These are phyloP conservation scores for Neoascochyta sp. DNA, from an alignment of 2,329 filamentous ascomycete genomes.

Conservation along the genomic window DNA sequence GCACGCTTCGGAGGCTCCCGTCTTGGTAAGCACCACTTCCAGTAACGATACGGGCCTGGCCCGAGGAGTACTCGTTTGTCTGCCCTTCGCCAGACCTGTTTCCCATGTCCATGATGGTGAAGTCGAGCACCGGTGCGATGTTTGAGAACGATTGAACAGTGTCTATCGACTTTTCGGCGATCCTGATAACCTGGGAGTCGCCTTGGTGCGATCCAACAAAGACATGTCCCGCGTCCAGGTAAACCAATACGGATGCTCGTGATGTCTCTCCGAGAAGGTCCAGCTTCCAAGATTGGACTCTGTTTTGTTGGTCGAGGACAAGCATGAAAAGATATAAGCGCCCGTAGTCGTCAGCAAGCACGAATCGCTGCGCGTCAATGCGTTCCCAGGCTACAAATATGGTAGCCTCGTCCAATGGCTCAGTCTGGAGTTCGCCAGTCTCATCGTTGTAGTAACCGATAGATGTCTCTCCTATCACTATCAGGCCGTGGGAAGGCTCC, in stretches of 20 bases:
- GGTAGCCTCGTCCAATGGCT: slow-evolving; percentile 66
- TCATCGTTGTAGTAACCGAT: slow-evolving; percentile 82
- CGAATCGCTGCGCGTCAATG: slow-evolving; percentile 74
- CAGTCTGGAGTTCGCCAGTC: slow-evolving; percentile 62
- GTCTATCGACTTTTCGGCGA: slow-evolving; percentile 59
- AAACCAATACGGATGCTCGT: slow-evolving; percentile 72
- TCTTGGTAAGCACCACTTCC: slow-evolving; percentile 88
- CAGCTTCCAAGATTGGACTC: slow-evolving; percentile 70
- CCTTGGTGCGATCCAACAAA: slow-evolving; percentile 92
- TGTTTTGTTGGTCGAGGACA: slow-evolving; percentile 58
- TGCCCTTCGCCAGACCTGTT: slow-evolving; percentile 74
- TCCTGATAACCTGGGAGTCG: slow-evolving; percentile 76
- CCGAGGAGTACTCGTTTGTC: slow-evolving; percentile 88
- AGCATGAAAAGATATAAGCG: slow-evolving; percentile 81
- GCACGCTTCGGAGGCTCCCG: slow-evolving; percentile 81
- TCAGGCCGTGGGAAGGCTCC: slow-evolving; percentile 50
- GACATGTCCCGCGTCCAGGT: slow-evolving; percentile 67
- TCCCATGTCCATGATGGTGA: slow-evolving; percentile 94
- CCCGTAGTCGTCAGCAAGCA: slow-evolving; percentile 92
- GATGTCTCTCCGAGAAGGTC: slow-evolving; percentile 66
- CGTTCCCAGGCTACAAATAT: slow-evolving; percentile 91
- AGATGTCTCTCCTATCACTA: slow-evolving; percentile 58
- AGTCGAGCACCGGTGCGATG: slow-evolving; percentile 88
- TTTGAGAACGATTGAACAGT: slow-evolving; percentile 75
- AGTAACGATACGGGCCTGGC: slow-evolving; percentile 88